phyloP scores from a whole-genome alignment of 768 basidiomycete species.

The Lentinula detonsa region DNA sequence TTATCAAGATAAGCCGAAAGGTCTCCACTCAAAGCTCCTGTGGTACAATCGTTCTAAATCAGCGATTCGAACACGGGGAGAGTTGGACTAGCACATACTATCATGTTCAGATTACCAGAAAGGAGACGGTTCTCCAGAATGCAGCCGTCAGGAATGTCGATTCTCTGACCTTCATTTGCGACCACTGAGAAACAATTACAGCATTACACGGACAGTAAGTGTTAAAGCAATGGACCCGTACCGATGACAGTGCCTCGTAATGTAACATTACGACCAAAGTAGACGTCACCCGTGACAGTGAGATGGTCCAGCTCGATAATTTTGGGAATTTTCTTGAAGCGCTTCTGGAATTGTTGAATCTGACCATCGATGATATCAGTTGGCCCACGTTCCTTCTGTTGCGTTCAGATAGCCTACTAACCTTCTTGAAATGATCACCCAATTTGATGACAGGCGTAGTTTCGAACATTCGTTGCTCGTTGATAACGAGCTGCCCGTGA shows the following conservation, averaged over 20 bases:
- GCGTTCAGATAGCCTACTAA: conserved; percentile 20
- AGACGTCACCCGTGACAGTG: conserved; percentile 88
- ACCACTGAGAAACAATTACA: conserved; percentile 33
- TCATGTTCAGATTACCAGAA: conserved; percentile 84
- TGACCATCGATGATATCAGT: conserved; percentile 15
- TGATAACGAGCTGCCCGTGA: conserved; percentile 86
- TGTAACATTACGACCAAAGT: conserved; percentile 83
- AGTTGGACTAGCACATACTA: conserved; percentile 29
- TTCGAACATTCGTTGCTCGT: conserved; percentile 74
- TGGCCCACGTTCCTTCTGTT: background rate
- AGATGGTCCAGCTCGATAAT: conserved; percentile 91
- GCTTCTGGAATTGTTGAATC: conserved; percentile 88
- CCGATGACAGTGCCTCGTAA: conserved; percentile 87
- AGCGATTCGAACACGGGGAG: background rate
- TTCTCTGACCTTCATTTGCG: conserved; percentile 71
- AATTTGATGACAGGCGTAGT: conserved; percentile 95
- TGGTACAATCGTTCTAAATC: background rate
- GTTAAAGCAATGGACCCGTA: conserved; percentile 11
- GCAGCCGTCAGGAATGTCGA: conserved; percentile 72
- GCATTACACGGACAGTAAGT: background rate
- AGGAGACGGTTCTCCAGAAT: conserved; percentile 68
- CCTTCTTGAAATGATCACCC: conserved; percentile 96
- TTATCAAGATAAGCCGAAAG: background rate
- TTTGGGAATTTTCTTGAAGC: conserved; percentile 91
- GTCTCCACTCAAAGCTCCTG: background rate